phyloP scores from a whole-genome alignment of 1,139 yeast genomes.

The Trichomonascaceae sp. region DNA sequence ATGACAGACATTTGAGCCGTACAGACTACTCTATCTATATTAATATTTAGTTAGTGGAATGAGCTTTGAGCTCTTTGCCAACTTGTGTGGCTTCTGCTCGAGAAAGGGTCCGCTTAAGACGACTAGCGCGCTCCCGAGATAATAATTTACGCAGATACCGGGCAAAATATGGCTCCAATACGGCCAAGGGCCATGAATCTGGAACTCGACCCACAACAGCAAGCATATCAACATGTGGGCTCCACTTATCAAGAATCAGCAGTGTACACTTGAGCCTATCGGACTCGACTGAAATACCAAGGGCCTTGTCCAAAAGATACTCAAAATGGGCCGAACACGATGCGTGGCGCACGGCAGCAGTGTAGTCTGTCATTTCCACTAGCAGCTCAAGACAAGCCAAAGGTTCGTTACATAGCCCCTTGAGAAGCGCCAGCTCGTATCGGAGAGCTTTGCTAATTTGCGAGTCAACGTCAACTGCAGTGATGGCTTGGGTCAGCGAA shows the following conservation, averaged over 20 bases:
- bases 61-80: too few relatives aligned
- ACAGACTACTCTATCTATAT: too few relatives aligned
- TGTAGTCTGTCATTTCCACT: constrained; percentile 23
- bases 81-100: too few relatives aligned
- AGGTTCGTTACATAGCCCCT: constrained; percentile 23
- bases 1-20: too few relatives aligned
- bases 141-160: too few relatives aligned
- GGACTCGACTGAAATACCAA: constrained; percentile 15
- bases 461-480: not conserved
- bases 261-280: constrained; percentile 17
- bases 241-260: constrained; percentile 21
- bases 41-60: too few relatives aligned
- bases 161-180: constrained; percentile 18
- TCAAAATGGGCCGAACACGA: constrained; percentile 19
- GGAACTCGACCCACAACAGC: constrained; percentile 22
- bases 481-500: constrained; percentile 11
- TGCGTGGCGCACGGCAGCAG: constrained; percentile 22
- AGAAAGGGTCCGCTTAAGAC: too few relatives aligned
- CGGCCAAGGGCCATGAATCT: constrained; percentile 25
- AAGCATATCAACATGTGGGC: constrained; percentile 18
- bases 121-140: too few relatives aligned
- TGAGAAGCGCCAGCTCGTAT: constrained; percentile 24
- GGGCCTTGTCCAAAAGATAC: constrained; percentile 17
- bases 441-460: too few relatives aligned
- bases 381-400: constrained; percentile 24